phyloP scores from a whole-genome alignment of 805 yeast genomes.

The Lipomyces mesembrius region DNA sequence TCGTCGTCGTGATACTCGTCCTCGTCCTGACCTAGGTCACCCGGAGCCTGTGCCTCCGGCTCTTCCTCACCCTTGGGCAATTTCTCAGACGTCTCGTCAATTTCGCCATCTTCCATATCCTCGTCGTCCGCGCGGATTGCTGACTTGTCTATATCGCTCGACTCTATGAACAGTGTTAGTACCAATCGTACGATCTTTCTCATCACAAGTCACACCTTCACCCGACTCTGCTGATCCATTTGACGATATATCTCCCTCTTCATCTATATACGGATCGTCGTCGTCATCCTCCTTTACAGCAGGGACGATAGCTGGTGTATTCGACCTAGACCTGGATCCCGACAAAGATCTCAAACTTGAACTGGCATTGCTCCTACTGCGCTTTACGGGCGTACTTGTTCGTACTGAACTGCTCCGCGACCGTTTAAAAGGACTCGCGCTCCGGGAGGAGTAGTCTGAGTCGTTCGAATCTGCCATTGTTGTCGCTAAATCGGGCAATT shows the following conservation, averaged over 20 bases:
- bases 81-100: slow-evolving; percentile 12
- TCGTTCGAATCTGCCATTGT: slow-evolving; percentile 1
- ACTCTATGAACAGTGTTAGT: not conserved
- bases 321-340: slow-evolving; percentile 1
- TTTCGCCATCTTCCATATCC: slow-evolving; percentile 26
- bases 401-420: not conserved
- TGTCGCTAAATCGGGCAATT: not conserved
- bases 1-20: slow-evolving; percentile 31
- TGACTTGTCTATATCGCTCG: not conserved
- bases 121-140: slow-evolving; percentile 1
- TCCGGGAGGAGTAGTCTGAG: not conserved
- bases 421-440: not conserved
- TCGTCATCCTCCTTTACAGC: slow-evolving; percentile 13
- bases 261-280: slow-evolving; percentile 1
- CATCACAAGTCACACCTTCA: not conserved
- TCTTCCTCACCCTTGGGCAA: slow-evolving; percentile 9
- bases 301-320: not conserved
- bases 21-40: slow-evolving; percentile 10
- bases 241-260: slow-evolving; percentile 2
- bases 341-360: not conserved
- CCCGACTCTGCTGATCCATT: not conserved
- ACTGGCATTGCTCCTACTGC: not conserved
- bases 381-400: not conserved
- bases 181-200: not conserved
- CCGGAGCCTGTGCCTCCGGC: slow-evolving; percentile 9